These are phyloP conservation scores for Scutellaria minor DNA, from an alignment of 257 asterid genomes.

Conservation along the genomic window DNA sequence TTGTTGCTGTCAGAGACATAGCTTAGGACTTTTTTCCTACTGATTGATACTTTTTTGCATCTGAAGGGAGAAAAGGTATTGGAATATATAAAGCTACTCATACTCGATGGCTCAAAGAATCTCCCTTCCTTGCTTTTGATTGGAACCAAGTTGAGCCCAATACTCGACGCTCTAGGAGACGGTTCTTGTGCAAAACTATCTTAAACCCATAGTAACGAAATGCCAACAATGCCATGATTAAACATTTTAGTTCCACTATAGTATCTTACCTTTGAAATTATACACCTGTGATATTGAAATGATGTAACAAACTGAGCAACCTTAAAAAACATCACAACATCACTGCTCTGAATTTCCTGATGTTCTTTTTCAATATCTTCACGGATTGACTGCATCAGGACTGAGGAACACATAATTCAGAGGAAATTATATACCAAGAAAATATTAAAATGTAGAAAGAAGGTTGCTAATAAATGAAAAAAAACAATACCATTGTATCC, in stretches of 20 bases:
- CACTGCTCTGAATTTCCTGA: constrained; percentile 71
- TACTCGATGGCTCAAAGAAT: background rate
- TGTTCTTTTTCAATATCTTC: constrained; percentile 88
- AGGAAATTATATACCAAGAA: constrained; percentile 36
- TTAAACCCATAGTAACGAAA: constrained; percentile 10
- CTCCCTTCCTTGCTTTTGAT: background rate
- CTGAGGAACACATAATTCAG: constrained; percentile 45
- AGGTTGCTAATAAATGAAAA: constrained; percentile 21
- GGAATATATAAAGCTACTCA: background rate
- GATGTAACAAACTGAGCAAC: constrained; percentile 85
- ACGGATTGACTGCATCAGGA: constrained; percentile 79
- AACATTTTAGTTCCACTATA: constrained; percentile 6
- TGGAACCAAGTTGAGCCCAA: background rate
- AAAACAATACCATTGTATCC: constrained; percentile 79
- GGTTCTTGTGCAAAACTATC: background rate
- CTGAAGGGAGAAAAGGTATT: background rate
- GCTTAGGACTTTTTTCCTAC: background rate
- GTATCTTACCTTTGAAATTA: constrained; percentile 58
- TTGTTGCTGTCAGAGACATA: background rate
- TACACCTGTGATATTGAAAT: constrained; percentile 78
- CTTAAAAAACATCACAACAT: constrained; percentile 69
- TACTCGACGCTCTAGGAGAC: background rate
- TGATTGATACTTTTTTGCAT: background rate
- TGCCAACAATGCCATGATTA: constrained; percentile 7
- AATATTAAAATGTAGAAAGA: constrained; percentile 27